Base-by-base conservation (phyloP, 768 basidiomycete species). In the Termitomyces eurrhizus region DNA sequence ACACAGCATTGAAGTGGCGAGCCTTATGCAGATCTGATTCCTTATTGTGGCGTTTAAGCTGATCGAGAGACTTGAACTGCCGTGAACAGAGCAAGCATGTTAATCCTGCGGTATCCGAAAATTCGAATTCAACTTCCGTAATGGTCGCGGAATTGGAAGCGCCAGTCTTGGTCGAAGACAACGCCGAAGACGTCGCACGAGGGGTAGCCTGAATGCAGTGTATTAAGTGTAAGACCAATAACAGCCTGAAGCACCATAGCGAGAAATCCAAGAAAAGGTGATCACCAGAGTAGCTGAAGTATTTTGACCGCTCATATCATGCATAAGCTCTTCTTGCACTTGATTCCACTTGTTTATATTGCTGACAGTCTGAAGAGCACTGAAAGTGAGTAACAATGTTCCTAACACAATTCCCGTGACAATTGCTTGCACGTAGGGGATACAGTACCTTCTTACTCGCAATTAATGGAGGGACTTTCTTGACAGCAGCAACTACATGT, bases 261-360 rank as follows among this genome's bases (percentile, higher is more conserved):
- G 58, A 57, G 45, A 62, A 64, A 69, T 67, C 66, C 67, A 66
- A 68, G 69, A 66, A 69, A 71, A 59, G 65, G 65, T 61, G 60
- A 67, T 75, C 74, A 77, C 75, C 74, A 70, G 69, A 73, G 68
- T 62, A 58, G 56, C 65, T 60, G 71, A 46, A 35, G 66, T 53
- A 50, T 65, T 58, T 61, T 66, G 62, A 55, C 69, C 62, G 59
- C 68, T 69, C 36, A 75, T 59, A 46, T 78, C 73, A 61, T 83
- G 79, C 39, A 82, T 83, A 53, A 97, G 80, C 68, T 94, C 95
- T 74, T 89, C 89, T 74, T 96, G 93, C 11, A 95, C 92, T 76
- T 89, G 89, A 70, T 95, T 98, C 97, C 96, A 99, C 71, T 98
- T 98, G 68, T 83, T 88, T 70, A 99, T 98, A 68, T 95, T 94